Base-by-base conservation (phyloP, 768 basidiomycete genomes). In the Xerocomellus chrysenteron region DNA sequence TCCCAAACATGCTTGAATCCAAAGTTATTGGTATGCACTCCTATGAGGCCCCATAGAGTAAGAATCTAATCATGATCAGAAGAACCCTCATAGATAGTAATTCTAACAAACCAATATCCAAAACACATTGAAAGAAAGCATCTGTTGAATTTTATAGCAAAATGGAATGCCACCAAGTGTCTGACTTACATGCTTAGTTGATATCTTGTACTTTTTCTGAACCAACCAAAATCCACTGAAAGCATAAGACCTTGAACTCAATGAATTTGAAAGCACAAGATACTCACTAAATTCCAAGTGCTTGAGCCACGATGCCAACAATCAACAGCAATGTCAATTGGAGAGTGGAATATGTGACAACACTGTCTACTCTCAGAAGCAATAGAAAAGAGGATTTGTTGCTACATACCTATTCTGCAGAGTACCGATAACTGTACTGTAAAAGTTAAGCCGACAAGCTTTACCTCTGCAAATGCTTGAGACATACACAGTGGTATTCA, bases 1-100 rank as follows among this genome's bases (percentile, higher is more conserved):
- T 91, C 90, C 88, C 89, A 91, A 56, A 85, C 81, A 65, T 91
- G 86, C 70, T 92, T 88, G 75, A 90, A 91, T 13, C 88, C 89
- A 64, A 92, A 86, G 44, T 80, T 84, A 63, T 82, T 21, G 13
- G 87, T 88, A 61, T 85, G 85, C 2, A 90, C 80, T n/a, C 89
- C 88, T 60, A 87, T 82, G 26, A 91, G 80, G 39, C 88, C 88
- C 88, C 88, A 91, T 5, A 85, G 62, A 11, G 84, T 86, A 46
- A 89, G 68, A 21, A 88, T 70, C 85, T 87, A 39, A 10, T 36
- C 8, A 40, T 21, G 9, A 26, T 66, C 8, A 64, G 47, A 30
- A 5, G 2, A 21, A 39, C 0, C 6, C 4, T 21, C 11, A 19
- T 19, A 40, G 41, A 30, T 5, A 45, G 6, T 41, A 8, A 12